Evolutionary conservation across 78 protist species (phyloP).

Genomic region (Dictyostelium discoideum): dicty_2.7 NC_007089.4:2241501-2242000

Average conservation of each 20-base stretch:
- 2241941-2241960: conserved; percentile 70
- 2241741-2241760: too few relatives aligned
- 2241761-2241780: not conserved
- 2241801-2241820: not conserved
- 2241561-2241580: not conserved
- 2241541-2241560: not conserved
- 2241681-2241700: too few relatives aligned
- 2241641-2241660: too few relatives aligned
- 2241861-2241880: too few relatives aligned
- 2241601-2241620: too few relatives aligned
- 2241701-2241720: too few relatives aligned
- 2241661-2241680: too few relatives aligned
- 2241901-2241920: not conserved
- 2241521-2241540: not conserved
- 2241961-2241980: conserved; percentile 72
- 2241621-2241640: too few relatives aligned
- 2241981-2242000: conserved; percentile 75
- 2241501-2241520: not conserved
- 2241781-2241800: too few relatives aligned
- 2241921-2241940: conserved; percentile 9
- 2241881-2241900: not conserved
- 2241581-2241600: not conserved
- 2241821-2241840: not conserved
- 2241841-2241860: too few relatives aligned
- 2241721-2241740: too few relatives aligned